Base-by-base conservation (phyloP, 352 stramenopile species). In the Sclerospora graminicola region DNA sequence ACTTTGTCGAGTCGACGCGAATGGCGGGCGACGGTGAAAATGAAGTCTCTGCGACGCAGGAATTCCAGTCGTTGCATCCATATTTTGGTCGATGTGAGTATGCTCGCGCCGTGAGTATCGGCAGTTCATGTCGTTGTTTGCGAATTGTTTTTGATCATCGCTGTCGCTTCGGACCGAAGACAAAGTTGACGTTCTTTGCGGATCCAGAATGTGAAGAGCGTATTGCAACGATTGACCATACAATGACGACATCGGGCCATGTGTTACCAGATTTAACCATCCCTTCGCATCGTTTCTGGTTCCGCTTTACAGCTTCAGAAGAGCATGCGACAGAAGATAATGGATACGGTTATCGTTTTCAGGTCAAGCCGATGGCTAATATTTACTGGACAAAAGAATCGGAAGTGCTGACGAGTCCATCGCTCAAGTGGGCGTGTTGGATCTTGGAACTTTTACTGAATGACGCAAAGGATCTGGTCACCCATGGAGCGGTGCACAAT, bases 361-460 rank as follows among this genome's bases (percentile, higher is more conserved):
- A 90, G 48, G 82, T 89, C 8, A 81, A 84, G 18, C 67, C 74
- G 0, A 69, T 91, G 52, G 59, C 74, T 6, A 91, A 74, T 50
- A 85, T 91, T 19, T 67, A 60, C 21, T 94, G 82, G 82, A 64
- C 55, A 1, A 91, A 86, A 39, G 82, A 94, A 32, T 61, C 59
- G 1, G 79, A 91, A 19, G 82, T 94, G 19, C 56, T 90, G 8
- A 51, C 57, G 19, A 76, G 72, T 21, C 77, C 82, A 19, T 92
- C 77, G 1, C 56, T 94, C 1, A 80, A 94, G 26, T 94, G 80
- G 73, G 82, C 82, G 2, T 94, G 82, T 45, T 94, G 82, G 82
- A 44, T 90, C 8, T 49, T 94, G 8, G 74, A 88, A 23, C 73
- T 91, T 13, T 44, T 94, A 33, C 52, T 94, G 2, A 89, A 85